These are phyloP conservation scores for Aspergillus phoenicis DNA, from an alignment of 2,329 filamentous ascomycete species.

Conservation along the genomic window DNA sequence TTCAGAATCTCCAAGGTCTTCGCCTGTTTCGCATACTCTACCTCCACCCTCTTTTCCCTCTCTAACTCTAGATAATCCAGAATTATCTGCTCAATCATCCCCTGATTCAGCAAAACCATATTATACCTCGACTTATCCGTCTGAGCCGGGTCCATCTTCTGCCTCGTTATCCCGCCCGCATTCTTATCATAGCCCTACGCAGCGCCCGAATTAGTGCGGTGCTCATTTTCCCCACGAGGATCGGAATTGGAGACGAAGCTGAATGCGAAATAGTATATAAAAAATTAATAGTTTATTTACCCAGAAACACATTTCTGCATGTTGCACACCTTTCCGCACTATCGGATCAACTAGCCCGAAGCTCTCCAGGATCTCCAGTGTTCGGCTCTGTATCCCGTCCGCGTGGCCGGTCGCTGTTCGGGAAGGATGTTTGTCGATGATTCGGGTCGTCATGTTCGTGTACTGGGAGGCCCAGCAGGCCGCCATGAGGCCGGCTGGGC, in stretches of 20 bases:
- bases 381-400: conserved; percentile 64
- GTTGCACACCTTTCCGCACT: background rate
- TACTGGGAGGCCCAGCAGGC: conserved; percentile 22
- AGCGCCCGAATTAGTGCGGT: background rate
- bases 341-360: conserved; percentile 59
- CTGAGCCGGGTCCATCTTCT: conserved; percentile 3
- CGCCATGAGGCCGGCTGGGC: conserved; percentile 19
- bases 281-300: conserved; percentile 8
- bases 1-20: conserved; percentile 7
- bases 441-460: conserved; percentile 17
- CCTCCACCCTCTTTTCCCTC: background rate
- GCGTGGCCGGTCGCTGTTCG: conserved; percentile 43
- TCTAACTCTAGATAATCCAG: conserved; percentile 11
- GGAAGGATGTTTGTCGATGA: conserved; percentile 24
- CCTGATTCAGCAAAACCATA: conserved; percentile 21
- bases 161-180: conserved; percentile 8
- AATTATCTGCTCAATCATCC: conserved; percentile 16
- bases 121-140: conserved; percentile 9
- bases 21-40: conserved; percentile 14
- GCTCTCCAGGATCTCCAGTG: conserved; percentile 71
- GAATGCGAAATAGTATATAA: background rate
- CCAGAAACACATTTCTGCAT: conserved; percentile 20
- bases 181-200: conserved; percentile 9
- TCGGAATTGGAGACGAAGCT: too few relatives aligned
- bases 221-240: too few relatives aligned